A percentile compares a stretch with the other conserved stretches of the same genome.
Evolutionary conservation across 2,329 filamentous ascomycete genomes (phyloP).

Genomic region (Graphilbum fragrans): DNA sequence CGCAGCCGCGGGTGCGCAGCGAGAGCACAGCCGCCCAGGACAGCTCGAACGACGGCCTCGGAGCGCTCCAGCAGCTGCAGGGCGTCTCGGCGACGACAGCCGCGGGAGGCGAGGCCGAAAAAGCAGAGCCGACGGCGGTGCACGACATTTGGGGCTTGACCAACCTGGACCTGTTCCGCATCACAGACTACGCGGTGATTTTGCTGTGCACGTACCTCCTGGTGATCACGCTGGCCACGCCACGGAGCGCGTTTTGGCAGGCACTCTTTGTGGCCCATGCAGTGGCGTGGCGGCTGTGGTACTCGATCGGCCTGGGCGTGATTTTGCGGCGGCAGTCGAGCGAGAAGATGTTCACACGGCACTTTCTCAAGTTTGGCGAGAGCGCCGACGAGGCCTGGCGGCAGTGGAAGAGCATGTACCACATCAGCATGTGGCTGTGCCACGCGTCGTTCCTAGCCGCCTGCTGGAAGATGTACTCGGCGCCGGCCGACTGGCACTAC

Average conservation of each 20-base stretch:
- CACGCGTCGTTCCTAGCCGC: constrained; percentile 82
- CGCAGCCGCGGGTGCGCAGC: constrained; percentile 50
- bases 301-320: constrained; percentile 74
- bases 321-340: constrained; percentile 79
- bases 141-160: constrained; percentile 73
- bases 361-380: constrained; percentile 96
- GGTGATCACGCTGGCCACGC: constrained; percentile 61
- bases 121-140: constrained; percentile 44
- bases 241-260: constrained; percentile 64
- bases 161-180: constrained; percentile 81
- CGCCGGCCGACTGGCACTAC: constrained; percentile 78
- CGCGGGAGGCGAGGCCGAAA: background rate
- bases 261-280: constrained; percentile 73
- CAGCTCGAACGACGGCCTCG: background rate
- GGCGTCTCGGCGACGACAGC: background rate
- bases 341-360: constrained; percentile 88
- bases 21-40: background rate
- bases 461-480: constrained; percentile 89
- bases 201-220: constrained; percentile 67
- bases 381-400: constrained; percentile 85
- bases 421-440: constrained; percentile 83
- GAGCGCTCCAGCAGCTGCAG: constrained; percentile 7
- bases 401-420: constrained; percentile 95
- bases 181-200: constrained; percentile 71
- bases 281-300: constrained; percentile 78